phyloP scores from a whole-genome alignment of 1,284 basidiomycete genomes.

The Inonotus obliquus region DNA sequence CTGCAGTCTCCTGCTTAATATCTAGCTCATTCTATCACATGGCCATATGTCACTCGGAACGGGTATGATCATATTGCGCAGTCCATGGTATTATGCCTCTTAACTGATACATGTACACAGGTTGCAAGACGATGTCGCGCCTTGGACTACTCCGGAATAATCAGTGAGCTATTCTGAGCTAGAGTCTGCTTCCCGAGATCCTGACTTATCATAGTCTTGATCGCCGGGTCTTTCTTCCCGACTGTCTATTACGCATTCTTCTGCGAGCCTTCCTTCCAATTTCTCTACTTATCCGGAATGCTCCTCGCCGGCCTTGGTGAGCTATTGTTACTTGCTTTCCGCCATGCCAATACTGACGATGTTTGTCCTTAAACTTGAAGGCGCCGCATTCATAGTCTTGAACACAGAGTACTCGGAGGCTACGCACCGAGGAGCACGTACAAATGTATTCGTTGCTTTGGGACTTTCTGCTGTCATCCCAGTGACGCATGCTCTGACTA shows the following conservation, averaged over 20 bases:
- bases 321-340: slow-evolving; percentile 22
- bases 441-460: slow-evolving; percentile 75
- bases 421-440: slow-evolving; percentile 73
- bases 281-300: slow-evolving; percentile 52
- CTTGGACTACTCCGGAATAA: slow-evolving; percentile 72
- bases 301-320: slow-evolving; percentile 56
- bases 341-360: neutral
- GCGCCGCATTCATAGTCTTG: slow-evolving; percentile 73
- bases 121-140: slow-evolving; percentile 50
- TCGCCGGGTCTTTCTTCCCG: slow-evolving; percentile 80
- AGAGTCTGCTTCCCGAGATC: slow-evolving; percentile 4
- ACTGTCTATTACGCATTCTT: slow-evolving; percentile 71
- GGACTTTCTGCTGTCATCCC: slow-evolving; percentile 75
- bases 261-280: slow-evolving; percentile 51
- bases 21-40: slow-evolving; percentile 79
- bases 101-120: slow-evolving; percentile 27
- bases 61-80: slow-evolving; percentile 35
- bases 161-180: slow-evolving; percentile 34
- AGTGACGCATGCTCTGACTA: slow-evolving; percentile 57
- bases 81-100: neutral
- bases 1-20: slow-evolving; percentile 70
- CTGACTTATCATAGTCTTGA: slow-evolving; percentile 39
- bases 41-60: slow-evolving; percentile 67
- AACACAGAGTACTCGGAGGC: slow-evolving; percentile 76
- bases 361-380: slow-evolving; percentile 34